Conservation (phyloP, 1,284 basidiomycete genomes). For the Sphagnurus paluster region DNA sequence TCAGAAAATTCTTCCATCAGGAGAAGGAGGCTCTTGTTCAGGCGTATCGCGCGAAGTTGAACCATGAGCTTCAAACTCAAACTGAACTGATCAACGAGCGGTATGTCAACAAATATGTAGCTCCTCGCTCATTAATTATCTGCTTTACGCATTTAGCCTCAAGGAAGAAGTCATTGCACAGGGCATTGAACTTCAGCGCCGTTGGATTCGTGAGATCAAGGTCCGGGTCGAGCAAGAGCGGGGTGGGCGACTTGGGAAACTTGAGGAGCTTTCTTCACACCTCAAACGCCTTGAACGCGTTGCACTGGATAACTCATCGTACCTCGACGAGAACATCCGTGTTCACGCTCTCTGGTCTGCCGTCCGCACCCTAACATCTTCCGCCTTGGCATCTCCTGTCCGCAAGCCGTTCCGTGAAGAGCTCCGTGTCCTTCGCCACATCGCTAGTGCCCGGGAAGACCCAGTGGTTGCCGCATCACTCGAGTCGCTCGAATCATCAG, state of each 20-base stretch:
- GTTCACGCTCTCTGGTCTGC: conserved; percentile 83
- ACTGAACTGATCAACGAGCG: conserved; percentile 93
- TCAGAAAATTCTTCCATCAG: conserved; percentile 80
- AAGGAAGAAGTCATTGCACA: conserved; percentile 95
- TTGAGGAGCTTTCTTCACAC: conserved; percentile 89
- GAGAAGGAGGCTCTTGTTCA: conserved; percentile 78
- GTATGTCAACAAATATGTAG: conserved; percentile 41
- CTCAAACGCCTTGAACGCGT: conserved; percentile 91
- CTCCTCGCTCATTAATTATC: conserved; percentile 7
- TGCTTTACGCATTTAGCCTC: conserved; percentile 51
- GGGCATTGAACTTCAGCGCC: conserved; percentile 94
- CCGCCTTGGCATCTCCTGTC: conserved; percentile 56
- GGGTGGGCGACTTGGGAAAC: conserved; percentile 91
- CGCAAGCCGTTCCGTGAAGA: conserved; percentile 89
- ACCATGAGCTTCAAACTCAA: conserved; percentile 86
- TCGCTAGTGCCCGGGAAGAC: conserved; percentile 72
- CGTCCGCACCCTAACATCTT: conserved; percentile 61
- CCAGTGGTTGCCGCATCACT: conserved; percentile 68
- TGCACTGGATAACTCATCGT: conserved; percentile 87
- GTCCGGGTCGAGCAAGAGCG: conserved; percentile 96
- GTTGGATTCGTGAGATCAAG: conserved; percentile 97
- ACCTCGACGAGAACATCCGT: conserved; percentile 88
- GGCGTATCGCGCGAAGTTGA: conserved; percentile 85
- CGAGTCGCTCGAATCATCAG: conserved; percentile 71
- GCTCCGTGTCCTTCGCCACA: conserved; percentile 78